A percentile compares a stretch with the other conserved stretches of the same genome.
Conservation (phyloP, 2,329 filamentous ascomycete genomes). For the Fonsecaea erecta region DNA sequence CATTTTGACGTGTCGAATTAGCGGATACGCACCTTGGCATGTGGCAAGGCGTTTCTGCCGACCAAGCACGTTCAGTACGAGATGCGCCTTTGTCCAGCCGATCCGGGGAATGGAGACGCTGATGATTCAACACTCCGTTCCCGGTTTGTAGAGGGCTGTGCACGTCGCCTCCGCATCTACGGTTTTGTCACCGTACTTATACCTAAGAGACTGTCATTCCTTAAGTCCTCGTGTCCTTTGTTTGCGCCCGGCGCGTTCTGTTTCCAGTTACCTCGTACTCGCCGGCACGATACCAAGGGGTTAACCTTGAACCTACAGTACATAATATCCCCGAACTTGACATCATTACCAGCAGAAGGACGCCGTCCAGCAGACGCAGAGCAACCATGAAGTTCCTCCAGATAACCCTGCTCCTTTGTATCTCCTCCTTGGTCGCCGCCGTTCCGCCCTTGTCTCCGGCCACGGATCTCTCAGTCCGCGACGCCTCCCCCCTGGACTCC, state of each 20-base stretch:
- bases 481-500: constrained; percentile 23
- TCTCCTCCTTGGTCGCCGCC: constrained; percentile 27
- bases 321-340: not conserved
- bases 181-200: not conserved
- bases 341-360: not conserved
- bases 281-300: not conserved
- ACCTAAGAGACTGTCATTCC: not conserved
- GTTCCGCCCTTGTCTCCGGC: constrained; percentile 22
- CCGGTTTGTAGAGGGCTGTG: not conserved
- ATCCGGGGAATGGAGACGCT: not conserved
- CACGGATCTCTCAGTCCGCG: constrained; percentile 27
- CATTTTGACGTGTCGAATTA: constrained; percentile 1
- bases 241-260: not conserved
- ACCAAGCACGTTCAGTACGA: not conserved
- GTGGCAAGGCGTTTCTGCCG: not conserved
- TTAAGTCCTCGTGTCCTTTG: not conserved
- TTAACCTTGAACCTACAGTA: not conserved
- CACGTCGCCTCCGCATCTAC: not conserved
- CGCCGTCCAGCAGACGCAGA: not conserved
- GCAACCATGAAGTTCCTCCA: constrained; percentile 29
- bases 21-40: not conserved
- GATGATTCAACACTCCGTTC: constrained; percentile 4
- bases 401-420: constrained; percentile 22
- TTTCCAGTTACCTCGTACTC: not conserved
- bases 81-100: not conserved